Conservation (phyloP, 2,329 filamentous ascomycete genomes). For the Plenodomus lindquistii region DNA sequence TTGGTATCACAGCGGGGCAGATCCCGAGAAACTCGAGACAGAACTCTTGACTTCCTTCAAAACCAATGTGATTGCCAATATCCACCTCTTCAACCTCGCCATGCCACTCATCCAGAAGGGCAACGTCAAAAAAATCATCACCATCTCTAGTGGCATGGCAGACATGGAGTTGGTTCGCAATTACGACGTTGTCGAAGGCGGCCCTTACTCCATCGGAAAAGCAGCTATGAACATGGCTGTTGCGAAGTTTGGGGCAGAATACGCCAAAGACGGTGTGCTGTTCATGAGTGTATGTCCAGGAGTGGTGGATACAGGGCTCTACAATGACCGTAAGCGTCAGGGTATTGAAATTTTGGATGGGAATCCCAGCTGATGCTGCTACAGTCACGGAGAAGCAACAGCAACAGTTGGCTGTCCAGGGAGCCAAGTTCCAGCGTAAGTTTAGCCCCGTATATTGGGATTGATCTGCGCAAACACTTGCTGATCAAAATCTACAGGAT, state of each 20-base stretch:
- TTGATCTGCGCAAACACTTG: background rate
- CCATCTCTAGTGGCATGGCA: slow-evolving; percentile 45
- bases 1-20: slow-evolving; percentile 1
- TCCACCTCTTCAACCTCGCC: slow-evolving; percentile 46
- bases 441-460: background rate
- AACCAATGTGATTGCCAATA: slow-evolving; percentile 37
- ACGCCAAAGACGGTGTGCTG: slow-evolving; percentile 23
- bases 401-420: background rate
- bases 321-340: slow-evolving; percentile 7
- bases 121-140: slow-evolving; percentile 47
- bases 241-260: slow-evolving; percentile 48
- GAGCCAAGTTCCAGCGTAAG: slow-evolving; percentile 2
- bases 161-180: slow-evolving; percentile 34
- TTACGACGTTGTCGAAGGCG: slow-evolving; percentile 22
- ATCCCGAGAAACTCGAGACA: slow-evolving; percentile 4
- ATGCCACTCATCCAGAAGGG: slow-evolving; percentile 48
- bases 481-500: slow-evolving; percentile 1
- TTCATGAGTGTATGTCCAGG: slow-evolving; percentile 28
- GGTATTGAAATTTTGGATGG: background rate
- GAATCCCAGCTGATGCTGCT: background rate
- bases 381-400: slow-evolving; percentile 7
- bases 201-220: slow-evolving; percentile 47
- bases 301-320: slow-evolving; percentile 19
- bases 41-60: slow-evolving; percentile 20
- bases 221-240: slow-evolving; percentile 48